phyloP scores from a whole-genome alignment of 2,329 filamentous ascomycete genomes.

The Colletotrichum sp. region DNA sequence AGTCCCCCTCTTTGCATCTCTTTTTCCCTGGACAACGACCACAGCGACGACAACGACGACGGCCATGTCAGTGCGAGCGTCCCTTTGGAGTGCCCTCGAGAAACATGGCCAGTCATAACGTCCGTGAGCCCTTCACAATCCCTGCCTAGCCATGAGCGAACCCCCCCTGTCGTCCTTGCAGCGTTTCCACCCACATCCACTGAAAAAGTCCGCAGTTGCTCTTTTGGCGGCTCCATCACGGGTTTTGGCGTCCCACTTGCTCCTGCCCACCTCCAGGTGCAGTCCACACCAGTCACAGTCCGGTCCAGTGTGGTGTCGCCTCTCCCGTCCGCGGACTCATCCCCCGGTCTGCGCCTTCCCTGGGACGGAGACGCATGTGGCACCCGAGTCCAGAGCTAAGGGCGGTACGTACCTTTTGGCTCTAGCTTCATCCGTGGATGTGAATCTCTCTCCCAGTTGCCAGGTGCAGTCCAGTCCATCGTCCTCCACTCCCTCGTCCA shows the following conservation, averaged over 20 bases:
- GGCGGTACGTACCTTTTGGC: neutral
- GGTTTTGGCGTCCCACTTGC: neutral
- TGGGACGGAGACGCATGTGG: slow-evolving; percentile 10
- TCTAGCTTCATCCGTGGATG: neutral
- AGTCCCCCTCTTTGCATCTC: neutral
- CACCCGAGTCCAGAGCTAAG: neutral
- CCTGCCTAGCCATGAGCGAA: slow-evolving; percentile 14
- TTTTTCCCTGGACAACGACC: neutral
- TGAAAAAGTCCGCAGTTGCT: neutral
- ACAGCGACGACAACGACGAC: neutral
- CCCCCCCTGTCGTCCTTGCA: slow-evolving; percentile 1
- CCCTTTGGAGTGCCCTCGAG: slow-evolving; percentile 2
- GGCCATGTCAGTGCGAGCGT: neutral
- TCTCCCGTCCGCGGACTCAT: slow-evolving; percentile 7
- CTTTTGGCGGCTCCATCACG: neutral
- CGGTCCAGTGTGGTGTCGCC: neutral
- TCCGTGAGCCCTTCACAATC: slow-evolving; percentile 9
- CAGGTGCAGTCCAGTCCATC: neutral
- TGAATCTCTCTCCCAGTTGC: neutral
- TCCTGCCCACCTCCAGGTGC: neutral
- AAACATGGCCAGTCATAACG: slow-evolving; percentile 18
- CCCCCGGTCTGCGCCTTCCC: neutral
- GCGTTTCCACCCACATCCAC: slow-evolving; percentile 10
- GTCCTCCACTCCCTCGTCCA: neutral
- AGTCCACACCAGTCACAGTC: neutral